Conservation (phyloP, 371 early-diverging fungal species). For the Batrachochytrium dendrobatidis region DNA sequence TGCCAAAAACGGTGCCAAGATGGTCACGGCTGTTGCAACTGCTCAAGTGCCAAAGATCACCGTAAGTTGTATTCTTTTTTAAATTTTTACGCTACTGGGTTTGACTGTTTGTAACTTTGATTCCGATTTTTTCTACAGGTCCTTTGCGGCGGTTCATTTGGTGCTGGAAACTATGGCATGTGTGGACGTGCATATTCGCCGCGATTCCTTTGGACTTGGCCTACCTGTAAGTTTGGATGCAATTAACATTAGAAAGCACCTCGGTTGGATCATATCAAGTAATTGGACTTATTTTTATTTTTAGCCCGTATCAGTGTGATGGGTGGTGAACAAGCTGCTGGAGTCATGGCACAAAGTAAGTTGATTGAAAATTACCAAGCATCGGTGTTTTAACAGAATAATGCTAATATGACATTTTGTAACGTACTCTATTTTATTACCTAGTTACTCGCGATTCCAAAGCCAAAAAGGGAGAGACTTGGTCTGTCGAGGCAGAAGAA, state of each 20-base stretch:
- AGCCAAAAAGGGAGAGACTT: constrained; percentile 64
- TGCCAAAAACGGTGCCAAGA: constrained; percentile 96
- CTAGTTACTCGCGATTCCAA: constrained; percentile 74
- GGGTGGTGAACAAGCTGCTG: constrained; percentile 98
- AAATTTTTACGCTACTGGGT: not conserved
- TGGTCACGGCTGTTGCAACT: constrained; percentile 94
- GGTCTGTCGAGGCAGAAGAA: constrained; percentile 25
- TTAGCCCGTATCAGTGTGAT: constrained; percentile 93
- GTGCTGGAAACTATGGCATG: constrained; percentile 89
- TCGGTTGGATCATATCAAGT: not conserved
- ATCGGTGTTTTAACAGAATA: too few species aligned
- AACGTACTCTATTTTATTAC: not conserved
- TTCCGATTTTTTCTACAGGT: constrained; percentile 1
- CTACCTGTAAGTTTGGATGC: constrained; percentile 53
- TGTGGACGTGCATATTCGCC: constrained; percentile 94
- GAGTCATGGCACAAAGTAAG: constrained; percentile 74
- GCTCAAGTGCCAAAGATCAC: constrained; percentile 95
- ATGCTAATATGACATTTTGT: too few species aligned
- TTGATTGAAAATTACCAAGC: not conserved
- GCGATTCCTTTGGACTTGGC: constrained; percentile 96
- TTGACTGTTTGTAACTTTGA: constrained; percentile 2
- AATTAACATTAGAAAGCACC: constrained; percentile 1
- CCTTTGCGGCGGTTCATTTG: constrained; percentile 83
- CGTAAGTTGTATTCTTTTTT: constrained; percentile 29
- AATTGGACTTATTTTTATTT: not conserved